These are phyloP conservation scores for Teratosphaeria viscida DNA, from an alignment of 2,329 filamentous ascomycete genomes.

Conservation along the genomic window DNA sequence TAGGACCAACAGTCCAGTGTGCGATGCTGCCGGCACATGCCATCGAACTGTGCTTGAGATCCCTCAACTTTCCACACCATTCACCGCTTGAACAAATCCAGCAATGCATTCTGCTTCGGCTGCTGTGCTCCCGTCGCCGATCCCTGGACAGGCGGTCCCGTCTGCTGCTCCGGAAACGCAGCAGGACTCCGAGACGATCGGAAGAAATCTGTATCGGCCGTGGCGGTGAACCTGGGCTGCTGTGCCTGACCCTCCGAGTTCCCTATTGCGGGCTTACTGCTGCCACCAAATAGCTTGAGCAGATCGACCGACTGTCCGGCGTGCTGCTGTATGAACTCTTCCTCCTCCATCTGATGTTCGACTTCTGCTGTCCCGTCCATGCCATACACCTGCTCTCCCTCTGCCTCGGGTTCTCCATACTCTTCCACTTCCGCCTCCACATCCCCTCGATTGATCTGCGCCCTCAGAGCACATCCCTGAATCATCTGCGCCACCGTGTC, in stretches of 20 bases:
- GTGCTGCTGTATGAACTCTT: constrained; percentile 3
- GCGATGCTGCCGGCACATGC: neutral
- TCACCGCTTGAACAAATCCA: constrained; percentile 16
- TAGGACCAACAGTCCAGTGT: neutral
- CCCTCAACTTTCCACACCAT: neutral
- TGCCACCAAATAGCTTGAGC: constrained; percentile 12
- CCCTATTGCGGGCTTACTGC: constrained; percentile 1
- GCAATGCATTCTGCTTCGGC: constrained; percentile 14
- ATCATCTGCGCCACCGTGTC: constrained; percentile 45
- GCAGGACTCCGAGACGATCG: constrained; percentile 6
- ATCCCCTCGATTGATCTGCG: constrained; percentile 21
- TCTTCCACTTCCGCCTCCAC: neutral
- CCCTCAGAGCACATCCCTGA: constrained; percentile 43
- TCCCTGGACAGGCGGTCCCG: constrained; percentile 1
- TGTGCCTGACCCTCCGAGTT: constrained; percentile 3
- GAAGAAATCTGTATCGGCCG: constrained; percentile 19
- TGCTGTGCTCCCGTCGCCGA: constrained; percentile 3
- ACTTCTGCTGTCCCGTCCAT: constrained; percentile 2
- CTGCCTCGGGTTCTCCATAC: constrained; percentile 1
- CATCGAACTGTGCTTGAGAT: neutral
- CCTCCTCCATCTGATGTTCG: constrained; percentile 3
- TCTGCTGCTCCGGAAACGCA: constrained; percentile 1
- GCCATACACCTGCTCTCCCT: constrained; percentile 1
- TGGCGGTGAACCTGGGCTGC: constrained; percentile 8
- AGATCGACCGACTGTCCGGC: constrained; percentile 13